Conservation (phyloP, 2,329 filamentous ascomycete genomes). For the Microdochium paspali region DNA sequence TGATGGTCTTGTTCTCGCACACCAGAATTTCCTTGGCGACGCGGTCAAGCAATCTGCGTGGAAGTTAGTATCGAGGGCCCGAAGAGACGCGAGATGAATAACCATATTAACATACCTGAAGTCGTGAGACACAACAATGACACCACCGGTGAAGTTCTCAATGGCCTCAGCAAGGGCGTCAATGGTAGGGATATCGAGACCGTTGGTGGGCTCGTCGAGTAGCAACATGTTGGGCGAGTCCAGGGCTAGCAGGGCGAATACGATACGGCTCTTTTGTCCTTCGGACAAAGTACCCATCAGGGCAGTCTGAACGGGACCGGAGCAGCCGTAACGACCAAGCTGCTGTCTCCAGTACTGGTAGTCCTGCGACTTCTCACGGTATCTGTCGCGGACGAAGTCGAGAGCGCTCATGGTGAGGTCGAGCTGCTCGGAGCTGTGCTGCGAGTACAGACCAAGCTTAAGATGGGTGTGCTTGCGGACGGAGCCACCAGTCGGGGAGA, state of each 20-base stretch:
- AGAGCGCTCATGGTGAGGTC: slow-evolving; percentile 96
- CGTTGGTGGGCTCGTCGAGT: slow-evolving; percentile 98
- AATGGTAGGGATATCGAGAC: slow-evolving; percentile 97
- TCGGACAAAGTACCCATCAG: slow-evolving; percentile 97
- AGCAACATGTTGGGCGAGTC: slow-evolving; percentile 96
- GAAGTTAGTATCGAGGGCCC: slow-evolving; percentile 10
- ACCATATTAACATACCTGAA: slow-evolving; percentile 63
- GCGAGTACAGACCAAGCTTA: slow-evolving; percentile 96
- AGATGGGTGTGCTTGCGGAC: slow-evolving; percentile 94
- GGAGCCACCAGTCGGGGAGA: slow-evolving; percentile 71
- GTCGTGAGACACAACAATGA: slow-evolving; percentile 96
- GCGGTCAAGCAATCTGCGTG: slow-evolving; percentile 81
- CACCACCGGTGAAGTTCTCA: slow-evolving; percentile 91
- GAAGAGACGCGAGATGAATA: background rate
- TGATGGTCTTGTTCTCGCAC: slow-evolving; percentile 95
- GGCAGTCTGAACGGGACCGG: slow-evolving; percentile 87
- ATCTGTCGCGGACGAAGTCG: slow-evolving; percentile 97
- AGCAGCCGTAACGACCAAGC: slow-evolving; percentile 88
- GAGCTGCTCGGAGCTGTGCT: slow-evolving; percentile 97
- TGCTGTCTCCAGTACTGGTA: slow-evolving; percentile 99
- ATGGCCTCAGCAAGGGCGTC: slow-evolving; percentile 96
- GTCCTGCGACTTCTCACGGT: slow-evolving; percentile 79
- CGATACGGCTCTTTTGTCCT: slow-evolving; percentile 95
- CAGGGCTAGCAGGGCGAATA: slow-evolving; percentile 92
- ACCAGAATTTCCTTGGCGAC: slow-evolving; percentile 99